These are phyloP conservation scores for Sugiyamaella mastotermitis DNA, from an alignment of 805 yeast species.

Conservation along the genomic window DNA sequence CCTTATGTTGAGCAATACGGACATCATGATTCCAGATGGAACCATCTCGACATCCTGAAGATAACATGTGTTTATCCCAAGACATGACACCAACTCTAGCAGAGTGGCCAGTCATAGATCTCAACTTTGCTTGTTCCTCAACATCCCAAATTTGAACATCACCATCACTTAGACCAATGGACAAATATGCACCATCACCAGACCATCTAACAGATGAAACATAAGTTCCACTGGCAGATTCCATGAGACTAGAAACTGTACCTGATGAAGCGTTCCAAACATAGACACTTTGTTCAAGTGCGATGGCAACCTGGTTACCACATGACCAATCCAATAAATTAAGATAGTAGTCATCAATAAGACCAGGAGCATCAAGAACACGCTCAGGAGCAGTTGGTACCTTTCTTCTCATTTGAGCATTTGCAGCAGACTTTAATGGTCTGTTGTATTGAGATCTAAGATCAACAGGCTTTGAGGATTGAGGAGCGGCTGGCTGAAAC, in stretches of 20 bases:
- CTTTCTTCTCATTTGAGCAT: slow-evolving; percentile 40
- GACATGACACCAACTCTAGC: slow-evolving; percentile 77
- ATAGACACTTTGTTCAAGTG: slow-evolving; percentile 75
- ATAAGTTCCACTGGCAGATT: slow-evolving; percentile 36
- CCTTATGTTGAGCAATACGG: slow-evolving; percentile 71
- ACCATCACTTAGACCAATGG: slow-evolving; percentile 82
- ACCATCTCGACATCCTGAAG: slow-evolving; percentile 87
- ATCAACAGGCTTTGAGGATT: slow-evolving; percentile 33
- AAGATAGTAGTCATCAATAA: slow-evolving; percentile 86
- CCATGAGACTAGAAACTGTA: slow-evolving; percentile 61
- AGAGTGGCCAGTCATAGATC: slow-evolving; percentile 71
- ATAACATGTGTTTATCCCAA: slow-evolving; percentile 76
- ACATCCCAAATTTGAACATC: slow-evolving; percentile 90
- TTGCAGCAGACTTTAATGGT: slow-evolving; percentile 28
- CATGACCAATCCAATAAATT: slow-evolving; percentile 84
- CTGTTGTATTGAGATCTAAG: slow-evolving; percentile 31
- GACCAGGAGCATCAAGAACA: slow-evolving; percentile 93
- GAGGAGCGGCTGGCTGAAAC: slow-evolving; percentile 84
- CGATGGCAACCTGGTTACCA: slow-evolving; percentile 79
- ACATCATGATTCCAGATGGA: slow-evolving; percentile 85
- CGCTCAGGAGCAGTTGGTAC: slow-evolving; percentile 86
- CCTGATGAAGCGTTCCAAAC: slow-evolving; percentile 91
- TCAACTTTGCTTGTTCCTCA: slow-evolving; percentile 61
- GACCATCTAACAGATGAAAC: slow-evolving; percentile 85
- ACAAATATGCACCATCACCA: slow-evolving; percentile 78